Percentiles rank a stretch among this genome's conserved stretches.
Conservation (phyloP, 1,139 yeast genomes). For the Candida mesenterica region DNA sequence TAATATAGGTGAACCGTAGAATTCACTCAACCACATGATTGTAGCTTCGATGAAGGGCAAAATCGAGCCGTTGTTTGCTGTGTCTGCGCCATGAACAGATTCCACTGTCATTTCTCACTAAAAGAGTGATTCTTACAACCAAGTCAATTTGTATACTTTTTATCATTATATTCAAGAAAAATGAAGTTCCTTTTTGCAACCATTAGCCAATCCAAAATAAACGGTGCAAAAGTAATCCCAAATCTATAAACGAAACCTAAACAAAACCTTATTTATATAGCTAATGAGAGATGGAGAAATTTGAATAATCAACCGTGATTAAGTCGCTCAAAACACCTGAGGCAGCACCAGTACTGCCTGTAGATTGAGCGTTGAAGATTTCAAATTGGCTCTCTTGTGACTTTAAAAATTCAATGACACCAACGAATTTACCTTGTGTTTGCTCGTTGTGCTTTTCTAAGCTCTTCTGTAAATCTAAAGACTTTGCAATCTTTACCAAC, state of each 20-base stretch:
- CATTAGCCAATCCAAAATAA: no score
- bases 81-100: no score
- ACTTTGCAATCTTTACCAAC: conserved; percentile 32
- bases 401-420: conserved; percentile 48
- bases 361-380: conserved; percentile 19
- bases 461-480: conserved; percentile 40
- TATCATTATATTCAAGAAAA: no score
- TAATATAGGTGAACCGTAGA: conserved; percentile 20
- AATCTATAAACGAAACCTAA: no score
- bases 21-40: conserved; percentile 26
- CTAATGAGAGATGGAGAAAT: conserved; percentile 30
- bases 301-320: conserved; percentile 49
- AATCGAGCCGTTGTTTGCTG: neutral
- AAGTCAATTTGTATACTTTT: no score
- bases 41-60: conserved; percentile 16
- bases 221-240: no score
- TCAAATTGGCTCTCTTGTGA: conserved; percentile 34
- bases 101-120: no score
- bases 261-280: no score
- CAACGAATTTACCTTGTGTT: conserved; percentile 49
- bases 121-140: no score
- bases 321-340: conserved; percentile 35
- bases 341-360: conserved; percentile 16
- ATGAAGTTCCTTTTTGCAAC: no score
- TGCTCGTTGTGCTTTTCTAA: conserved; percentile 58